A percentile compares a stretch with the other conserved stretches of the same genome.
Evolutionary conservation across 2,329 filamentous ascomycete genomes (phyloP).

Genomic region (Diplodia intermedia): DNA sequence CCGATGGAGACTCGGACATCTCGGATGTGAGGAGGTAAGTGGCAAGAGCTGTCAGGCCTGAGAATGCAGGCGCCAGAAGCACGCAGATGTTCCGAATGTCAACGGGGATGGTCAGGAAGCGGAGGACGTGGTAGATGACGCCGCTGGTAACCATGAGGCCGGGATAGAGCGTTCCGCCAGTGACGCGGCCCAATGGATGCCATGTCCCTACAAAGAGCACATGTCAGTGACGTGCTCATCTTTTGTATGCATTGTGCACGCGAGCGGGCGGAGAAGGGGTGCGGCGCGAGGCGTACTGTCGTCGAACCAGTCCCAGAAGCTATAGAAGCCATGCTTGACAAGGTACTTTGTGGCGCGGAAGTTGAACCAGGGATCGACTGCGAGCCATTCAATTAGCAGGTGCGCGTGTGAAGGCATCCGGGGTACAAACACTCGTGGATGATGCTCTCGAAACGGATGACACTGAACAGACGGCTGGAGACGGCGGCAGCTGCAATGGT

Average conservation of each 20-base stretch:
- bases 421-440: constrained; percentile 95
- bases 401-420: constrained; percentile 16
- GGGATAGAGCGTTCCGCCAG: constrained; percentile 97
- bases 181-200: constrained; percentile 98
- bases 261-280: background rate
- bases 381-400: constrained; percentile 38
- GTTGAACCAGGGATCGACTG: constrained; percentile 99
- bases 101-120: constrained; percentile 86
- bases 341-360: constrained; percentile 98
- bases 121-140: constrained; percentile 91
- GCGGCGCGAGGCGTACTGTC: constrained; percentile 68
- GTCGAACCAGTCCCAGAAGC: constrained; percentile 99
- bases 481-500: constrained; percentile 92
- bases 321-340: constrained; percentile 95
- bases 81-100: constrained; percentile 99
- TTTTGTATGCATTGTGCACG: background rate
- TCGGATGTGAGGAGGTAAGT: constrained; percentile 96
- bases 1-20: constrained; percentile 94
- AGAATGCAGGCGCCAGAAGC: constrained; percentile 91
- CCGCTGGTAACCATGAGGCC: constrained; percentile 99
- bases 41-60: constrained; percentile 89
- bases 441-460: constrained; percentile 99
- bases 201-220: constrained; percentile 72
- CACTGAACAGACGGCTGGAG: constrained; percentile 93
- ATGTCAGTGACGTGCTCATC: constrained; percentile 13